These are phyloP conservation scores for Fusarium lyarnte DNA, from an alignment of 2,329 filamentous ascomycete species.

Conservation along the genomic window DNA sequence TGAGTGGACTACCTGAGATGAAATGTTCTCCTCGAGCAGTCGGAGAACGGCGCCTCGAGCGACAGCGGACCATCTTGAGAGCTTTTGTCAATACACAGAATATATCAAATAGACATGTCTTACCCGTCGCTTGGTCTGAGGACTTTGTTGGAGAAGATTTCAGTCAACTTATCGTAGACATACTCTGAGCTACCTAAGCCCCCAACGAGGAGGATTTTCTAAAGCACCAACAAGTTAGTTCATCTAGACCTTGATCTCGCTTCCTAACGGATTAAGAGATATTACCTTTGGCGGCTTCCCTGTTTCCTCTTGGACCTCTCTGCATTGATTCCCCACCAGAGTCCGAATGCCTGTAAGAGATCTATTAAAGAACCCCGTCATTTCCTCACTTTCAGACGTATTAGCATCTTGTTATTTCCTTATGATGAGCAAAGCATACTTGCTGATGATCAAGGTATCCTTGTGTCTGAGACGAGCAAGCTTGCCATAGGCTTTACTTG, in stretches of 20 bases:
- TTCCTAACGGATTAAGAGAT: no score
- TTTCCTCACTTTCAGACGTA: background rate
- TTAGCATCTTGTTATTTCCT: background rate
- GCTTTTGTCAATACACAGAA: fast-evolving
- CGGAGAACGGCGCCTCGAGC: background rate
- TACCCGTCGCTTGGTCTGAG: background rate
- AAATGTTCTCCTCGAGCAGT: background rate
- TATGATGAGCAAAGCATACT: background rate
- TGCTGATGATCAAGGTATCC: background rate
- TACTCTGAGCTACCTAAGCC: background rate
- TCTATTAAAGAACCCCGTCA: background rate
- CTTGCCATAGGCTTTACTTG: background rate
- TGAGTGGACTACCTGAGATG: background rate
- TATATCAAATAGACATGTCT: background rate
- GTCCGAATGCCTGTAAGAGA: background rate
- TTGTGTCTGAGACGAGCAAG: background rate
- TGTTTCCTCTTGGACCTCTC: background rate
- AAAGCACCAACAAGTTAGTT: background rate
- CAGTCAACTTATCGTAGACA: background rate
- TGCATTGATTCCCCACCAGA: background rate
- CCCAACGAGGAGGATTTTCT: background rate
- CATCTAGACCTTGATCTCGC: no score
- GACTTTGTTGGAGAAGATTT: background rate
- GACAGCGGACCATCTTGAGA: background rate
- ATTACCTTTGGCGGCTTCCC: background rate